Percentiles rank a stretch among this genome's conserved stretches.
phyloP scores from a whole-genome alignment of 148 eudicot genomes.

The Talinum fruticosum region DNA sequence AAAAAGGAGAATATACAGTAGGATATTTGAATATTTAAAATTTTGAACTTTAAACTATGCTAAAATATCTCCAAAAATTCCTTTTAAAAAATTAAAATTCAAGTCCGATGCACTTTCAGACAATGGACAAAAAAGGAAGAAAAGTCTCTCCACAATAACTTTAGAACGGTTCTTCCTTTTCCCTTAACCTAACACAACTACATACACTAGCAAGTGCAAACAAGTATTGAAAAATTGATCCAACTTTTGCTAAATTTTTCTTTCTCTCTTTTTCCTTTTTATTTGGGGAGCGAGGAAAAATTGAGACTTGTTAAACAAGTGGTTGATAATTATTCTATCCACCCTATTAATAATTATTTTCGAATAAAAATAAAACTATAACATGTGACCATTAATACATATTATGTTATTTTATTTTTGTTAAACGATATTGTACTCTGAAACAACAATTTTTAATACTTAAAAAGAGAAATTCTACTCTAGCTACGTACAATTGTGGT shows the following conservation, averaged over 20 bases:
- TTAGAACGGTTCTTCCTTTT: not conserved
- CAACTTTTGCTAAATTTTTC: too few species aligned
- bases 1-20: too few species aligned
- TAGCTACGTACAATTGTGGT: not conserved
- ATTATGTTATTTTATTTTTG: too few species aligned
- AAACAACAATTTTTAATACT: too few species aligned
- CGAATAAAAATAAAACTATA: too few species aligned
- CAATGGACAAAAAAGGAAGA: not conserved
- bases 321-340: too few species aligned
- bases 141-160: not conserved
- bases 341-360: too few species aligned
- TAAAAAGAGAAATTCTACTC: too few species aligned
- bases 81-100: too few species aligned
- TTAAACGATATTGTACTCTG: not conserved
- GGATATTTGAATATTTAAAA: too few species aligned
- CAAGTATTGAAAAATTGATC: not conserved
- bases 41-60: not conserved
- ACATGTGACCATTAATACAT: not conserved
- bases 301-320: too few species aligned
- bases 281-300: not conserved
- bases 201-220: not conserved
- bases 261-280: not conserved
- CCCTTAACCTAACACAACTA: not conserved
- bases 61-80: not conserved
- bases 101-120: too few species aligned